Conservation (phyloP, 495 filamentous ascomycete genomes). For the Clohesyomyces aquaticus region DNA sequence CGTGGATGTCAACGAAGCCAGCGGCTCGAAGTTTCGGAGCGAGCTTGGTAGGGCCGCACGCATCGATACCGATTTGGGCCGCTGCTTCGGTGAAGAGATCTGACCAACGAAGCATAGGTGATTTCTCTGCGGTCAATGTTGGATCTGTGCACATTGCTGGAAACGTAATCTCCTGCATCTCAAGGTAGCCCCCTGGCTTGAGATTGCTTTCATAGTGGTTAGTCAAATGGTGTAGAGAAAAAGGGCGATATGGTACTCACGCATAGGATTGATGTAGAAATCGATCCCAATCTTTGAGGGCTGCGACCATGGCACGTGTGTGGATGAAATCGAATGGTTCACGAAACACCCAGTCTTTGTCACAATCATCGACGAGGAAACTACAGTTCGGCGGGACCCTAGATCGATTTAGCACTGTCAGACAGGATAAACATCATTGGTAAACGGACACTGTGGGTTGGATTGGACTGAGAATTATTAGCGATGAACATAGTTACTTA, state of each 20-base stretch:
- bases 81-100: slow-evolving; percentile 25
- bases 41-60: neutral
- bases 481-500: neutral
- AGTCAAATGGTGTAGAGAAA: neutral
- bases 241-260: slow-evolving; percentile 1
- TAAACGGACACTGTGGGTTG: slow-evolving; percentile 28
- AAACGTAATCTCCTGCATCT: slow-evolving; percentile 34
- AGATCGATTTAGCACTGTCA: too few species aligned
- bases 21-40: slow-evolving; percentile 4
- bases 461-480: slow-evolving; percentile 27
- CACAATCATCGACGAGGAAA: slow-evolving; percentile 36
- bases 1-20: slow-evolving; percentile 29
- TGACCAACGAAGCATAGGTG: slow-evolving; percentile 29
- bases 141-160: slow-evolving; percentile 22
- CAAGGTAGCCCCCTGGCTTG: slow-evolving; percentile 35
- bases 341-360: slow-evolving; percentile 32
- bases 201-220: slow-evolving; percentile 19
- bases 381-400: slow-evolving; percentile 37
- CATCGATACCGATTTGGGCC: slow-evolving; percentile 20
- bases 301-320: slow-evolving; percentile 31
- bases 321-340: slow-evolving; percentile 37
- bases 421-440: too few species aligned
- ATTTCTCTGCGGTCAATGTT: slow-evolving; percentile 6
- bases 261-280: slow-evolving; percentile 28
- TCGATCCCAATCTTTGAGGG: slow-evolving; percentile 32